Conservation (phyloP, 2,329 filamentous ascomycete species). For the Tolypocladium cylindrosporum region DNA sequence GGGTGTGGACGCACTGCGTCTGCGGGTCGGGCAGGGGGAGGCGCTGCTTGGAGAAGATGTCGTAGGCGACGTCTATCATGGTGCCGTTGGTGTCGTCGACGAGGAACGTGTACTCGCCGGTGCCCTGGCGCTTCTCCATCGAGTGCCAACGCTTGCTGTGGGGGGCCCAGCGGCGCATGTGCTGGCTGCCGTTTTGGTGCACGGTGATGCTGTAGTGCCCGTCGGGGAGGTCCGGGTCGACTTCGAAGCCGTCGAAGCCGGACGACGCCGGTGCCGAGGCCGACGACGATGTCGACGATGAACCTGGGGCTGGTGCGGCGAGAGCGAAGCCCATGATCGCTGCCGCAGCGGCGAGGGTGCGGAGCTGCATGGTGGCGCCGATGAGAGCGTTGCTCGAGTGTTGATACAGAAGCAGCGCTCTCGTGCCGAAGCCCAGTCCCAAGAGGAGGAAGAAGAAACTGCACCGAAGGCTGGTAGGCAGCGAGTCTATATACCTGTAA, state of each 20-base stretch:
- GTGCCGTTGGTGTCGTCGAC: slow-evolving; percentile 1
- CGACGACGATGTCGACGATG: background rate
- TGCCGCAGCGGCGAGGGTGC: too few relatives aligned
- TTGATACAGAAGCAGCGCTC: too few relatives aligned
- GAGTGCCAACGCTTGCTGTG: background rate
- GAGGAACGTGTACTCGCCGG: slow-evolving; percentile 3
- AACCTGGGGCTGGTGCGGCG: too few relatives aligned
- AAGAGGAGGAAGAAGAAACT: too few relatives aligned
- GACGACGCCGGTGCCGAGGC: background rate
- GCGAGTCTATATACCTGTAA: too few relatives aligned
- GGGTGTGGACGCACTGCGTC: slow-evolving; percentile 1
- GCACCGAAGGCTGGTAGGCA: too few relatives aligned
- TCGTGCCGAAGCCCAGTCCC: too few relatives aligned
- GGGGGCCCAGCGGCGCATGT: background rate
- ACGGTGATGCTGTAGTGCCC: background rate
- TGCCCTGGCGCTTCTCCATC: slow-evolving; percentile 1
- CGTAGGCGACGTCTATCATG: background rate
- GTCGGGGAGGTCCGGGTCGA: background rate
- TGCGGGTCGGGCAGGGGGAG: background rate
- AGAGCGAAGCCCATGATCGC: too few relatives aligned
- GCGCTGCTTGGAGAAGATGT: background rate
- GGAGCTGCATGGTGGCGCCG: background rate
- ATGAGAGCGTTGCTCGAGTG: background rate
- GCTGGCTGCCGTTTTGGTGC: background rate
- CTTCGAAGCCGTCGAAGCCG: background rate